Conservation (phyloP, 1,284 basidiomycete species). For the Ustilago cynodontis region DNA sequence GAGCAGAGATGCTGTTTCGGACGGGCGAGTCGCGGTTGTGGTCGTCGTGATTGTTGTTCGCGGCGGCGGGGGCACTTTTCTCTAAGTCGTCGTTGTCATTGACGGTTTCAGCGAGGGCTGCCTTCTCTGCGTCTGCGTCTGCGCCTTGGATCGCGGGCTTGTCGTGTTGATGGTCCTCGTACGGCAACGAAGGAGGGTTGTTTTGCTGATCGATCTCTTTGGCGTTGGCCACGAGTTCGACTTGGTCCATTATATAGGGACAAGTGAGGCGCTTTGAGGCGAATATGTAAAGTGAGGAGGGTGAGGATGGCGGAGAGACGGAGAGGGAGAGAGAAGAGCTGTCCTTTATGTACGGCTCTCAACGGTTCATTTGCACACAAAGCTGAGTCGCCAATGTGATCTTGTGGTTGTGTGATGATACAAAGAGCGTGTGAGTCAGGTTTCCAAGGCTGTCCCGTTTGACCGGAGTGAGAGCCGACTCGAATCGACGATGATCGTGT, state of each 20-base stretch:
- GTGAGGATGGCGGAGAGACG: not conserved
- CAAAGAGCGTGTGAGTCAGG: conserved; percentile 7
- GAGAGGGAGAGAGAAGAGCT: not conserved
- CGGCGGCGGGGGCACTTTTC: not conserved
- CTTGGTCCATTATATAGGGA: conserved; percentile 31
- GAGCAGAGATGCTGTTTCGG: not conserved
- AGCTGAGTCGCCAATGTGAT: conserved; percentile 1
- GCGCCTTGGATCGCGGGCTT: not conserved
- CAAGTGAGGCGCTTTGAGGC: not conserved
- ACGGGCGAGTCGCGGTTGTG: not conserved
- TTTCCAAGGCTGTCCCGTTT: not conserved
- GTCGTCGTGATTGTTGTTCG: not conserved
- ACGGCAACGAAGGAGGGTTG: not conserved
- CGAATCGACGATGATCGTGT: too few species aligned
- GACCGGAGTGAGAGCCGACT: not conserved
- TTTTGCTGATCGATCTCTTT: conserved; percentile 16
- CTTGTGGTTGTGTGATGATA: not conserved
- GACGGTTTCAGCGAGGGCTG: not conserved
- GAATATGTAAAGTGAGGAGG: not conserved
- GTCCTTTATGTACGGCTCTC: conserved; percentile 5
- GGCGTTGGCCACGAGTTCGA: conserved; percentile 20
- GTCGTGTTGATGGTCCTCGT: not conserved
- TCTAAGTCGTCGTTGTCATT: not conserved
- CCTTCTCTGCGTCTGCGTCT: conserved; percentile 8
- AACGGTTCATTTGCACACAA: not conserved